Percentiles rank a stretch among this genome's conserved stretches.
These are phyloP conservation scores for Ophidiomyces ophidiicola DNA, from an alignment of 2,329 filamentous ascomycete genomes.

Conservation along the genomic window DNA sequence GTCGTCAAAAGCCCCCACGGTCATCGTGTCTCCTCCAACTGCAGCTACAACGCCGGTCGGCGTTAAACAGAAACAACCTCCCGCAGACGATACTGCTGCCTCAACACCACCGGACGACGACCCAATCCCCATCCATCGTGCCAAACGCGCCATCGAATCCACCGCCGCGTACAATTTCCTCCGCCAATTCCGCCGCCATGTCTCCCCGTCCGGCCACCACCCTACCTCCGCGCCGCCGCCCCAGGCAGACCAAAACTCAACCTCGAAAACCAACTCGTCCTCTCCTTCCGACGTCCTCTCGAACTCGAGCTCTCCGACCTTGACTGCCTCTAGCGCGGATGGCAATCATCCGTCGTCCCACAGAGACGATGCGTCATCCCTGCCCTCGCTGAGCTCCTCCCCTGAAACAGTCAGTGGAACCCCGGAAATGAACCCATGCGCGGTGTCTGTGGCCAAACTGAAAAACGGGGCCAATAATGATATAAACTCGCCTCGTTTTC, in stretches of 20 bases:
- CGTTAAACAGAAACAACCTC: conserved; percentile 2
- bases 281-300: background rate
- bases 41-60: background rate
- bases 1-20: too few relatives aligned
- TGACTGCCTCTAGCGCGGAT: conserved; percentile 3
- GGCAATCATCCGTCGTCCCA: background rate
- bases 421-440: conserved; percentile 4
- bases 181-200: conserved; percentile 9
- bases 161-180: conserved; percentile 13
- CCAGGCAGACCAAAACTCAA: background rate
- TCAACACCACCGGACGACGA: background rate
- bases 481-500: background rate
- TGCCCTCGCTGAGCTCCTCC: conserved; percentile 9
- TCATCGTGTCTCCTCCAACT: too few relatives aligned
- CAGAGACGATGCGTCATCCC: conserved; percentile 3
- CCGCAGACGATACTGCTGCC: background rate
- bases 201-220: background rate
- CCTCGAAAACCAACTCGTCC: background rate
- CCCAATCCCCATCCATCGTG: background rate
- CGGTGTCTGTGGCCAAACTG: background rate
- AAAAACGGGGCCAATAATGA: background rate
- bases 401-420: background rate
- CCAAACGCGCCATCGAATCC: conserved; percentile 8
- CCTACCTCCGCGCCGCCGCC: background rate
- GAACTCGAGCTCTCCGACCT: conserved; percentile 1